Evolutionary conservation across 306 rosid species (phyloP).

Genomic region (Rubus parviflorus): DNA sequence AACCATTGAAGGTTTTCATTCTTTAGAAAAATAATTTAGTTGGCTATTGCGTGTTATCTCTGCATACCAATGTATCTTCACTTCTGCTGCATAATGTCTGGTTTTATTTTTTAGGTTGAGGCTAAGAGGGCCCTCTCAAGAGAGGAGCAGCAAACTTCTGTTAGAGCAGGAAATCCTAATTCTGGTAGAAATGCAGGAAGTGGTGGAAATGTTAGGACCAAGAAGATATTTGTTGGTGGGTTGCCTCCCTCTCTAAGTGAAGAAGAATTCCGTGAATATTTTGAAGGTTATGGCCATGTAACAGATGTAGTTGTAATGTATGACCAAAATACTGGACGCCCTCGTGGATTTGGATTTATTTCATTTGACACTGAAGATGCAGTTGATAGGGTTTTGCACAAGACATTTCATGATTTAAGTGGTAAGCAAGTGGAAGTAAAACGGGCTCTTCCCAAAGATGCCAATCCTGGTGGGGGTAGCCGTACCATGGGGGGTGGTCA

Average conservation of each 20-base stretch:
- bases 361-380: constrained; percentile 92
- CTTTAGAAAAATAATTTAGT: not conserved
- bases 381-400: constrained; percentile 95
- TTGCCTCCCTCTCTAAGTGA: constrained; percentile 84
- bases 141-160: constrained; percentile 92
- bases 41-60: not conserved
- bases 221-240: constrained; percentile 98
- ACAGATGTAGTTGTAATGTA: constrained; percentile 98
- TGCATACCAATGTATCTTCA: not conserved
- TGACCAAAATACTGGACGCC: constrained; percentile 96
- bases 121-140: constrained; percentile 96
- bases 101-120: constrained; percentile 77
- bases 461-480: constrained; percentile 89
- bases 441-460: constrained; percentile 99
- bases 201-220: constrained; percentile 87
- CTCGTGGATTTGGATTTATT: constrained; percentile 96
- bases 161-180: constrained; percentile 66
- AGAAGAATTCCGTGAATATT: constrained; percentile 84
- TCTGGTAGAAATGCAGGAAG: constrained; percentile 60
- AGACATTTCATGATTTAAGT: constrained; percentile 88
- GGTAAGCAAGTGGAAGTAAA: constrained; percentile 99
- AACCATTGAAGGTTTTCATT: not conserved
- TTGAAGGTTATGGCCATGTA: constrained; percentile 80
- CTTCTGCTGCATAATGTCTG: not conserved
- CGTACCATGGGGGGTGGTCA: constrained; percentile 65